Evolutionary conservation across 2,329 filamentous ascomycete genomes (phyloP).

Genomic region (Lachnellula suecica): DNA sequence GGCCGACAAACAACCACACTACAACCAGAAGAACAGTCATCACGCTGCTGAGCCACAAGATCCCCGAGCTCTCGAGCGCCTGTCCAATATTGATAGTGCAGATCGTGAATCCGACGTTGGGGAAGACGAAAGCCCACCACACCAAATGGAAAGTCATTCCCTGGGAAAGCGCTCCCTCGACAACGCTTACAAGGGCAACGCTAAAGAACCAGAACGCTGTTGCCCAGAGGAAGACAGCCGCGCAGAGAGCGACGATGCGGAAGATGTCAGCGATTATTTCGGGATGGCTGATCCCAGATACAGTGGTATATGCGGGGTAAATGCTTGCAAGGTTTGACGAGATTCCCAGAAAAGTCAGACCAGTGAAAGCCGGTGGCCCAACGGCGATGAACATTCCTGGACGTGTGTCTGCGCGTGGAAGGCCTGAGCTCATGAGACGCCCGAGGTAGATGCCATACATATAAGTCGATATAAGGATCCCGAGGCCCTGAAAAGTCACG

Average conservation of each 20-base stretch:
- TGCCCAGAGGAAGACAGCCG: conserved; percentile 61
- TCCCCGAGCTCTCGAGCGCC: conserved; percentile 41
- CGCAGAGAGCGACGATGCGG: conserved; percentile 36
- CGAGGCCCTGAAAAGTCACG: conserved; percentile 67
- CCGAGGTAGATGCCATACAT: conserved; percentile 75
- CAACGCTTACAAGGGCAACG: conserved; percentile 37
- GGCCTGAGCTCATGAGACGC: conserved; percentile 57
- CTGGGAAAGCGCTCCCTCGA: conserved; percentile 38
- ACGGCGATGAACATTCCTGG: conserved; percentile 74
- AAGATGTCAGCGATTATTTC: conserved; percentile 32
- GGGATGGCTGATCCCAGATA: conserved; percentile 47
- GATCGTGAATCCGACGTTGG: conserved; percentile 58
- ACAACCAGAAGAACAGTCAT: conserved; percentile 50
- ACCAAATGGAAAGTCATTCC: conserved; percentile 55
- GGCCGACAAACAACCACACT: conserved; percentile 29
- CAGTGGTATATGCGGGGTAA: conserved; percentile 23
- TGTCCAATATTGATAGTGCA: conserved; percentile 54
- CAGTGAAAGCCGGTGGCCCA: conserved; percentile 69
- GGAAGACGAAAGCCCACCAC: conserved; percentile 64
- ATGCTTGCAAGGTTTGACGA: conserved; percentile 20
- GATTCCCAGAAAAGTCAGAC: conserved; percentile 70
- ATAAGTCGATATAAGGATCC: conserved; percentile 63
- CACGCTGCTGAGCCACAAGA: conserved; percentile 38
- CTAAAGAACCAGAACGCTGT: conserved; percentile 57
- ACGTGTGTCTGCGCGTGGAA: conserved; percentile 62